A percentile compares a stretch with the other conserved stretches of the same genome.
phyloP scores from a whole-genome alignment of 2,329 filamentous ascomycete genomes.

The Calonectria pseudoturangicola region DNA sequence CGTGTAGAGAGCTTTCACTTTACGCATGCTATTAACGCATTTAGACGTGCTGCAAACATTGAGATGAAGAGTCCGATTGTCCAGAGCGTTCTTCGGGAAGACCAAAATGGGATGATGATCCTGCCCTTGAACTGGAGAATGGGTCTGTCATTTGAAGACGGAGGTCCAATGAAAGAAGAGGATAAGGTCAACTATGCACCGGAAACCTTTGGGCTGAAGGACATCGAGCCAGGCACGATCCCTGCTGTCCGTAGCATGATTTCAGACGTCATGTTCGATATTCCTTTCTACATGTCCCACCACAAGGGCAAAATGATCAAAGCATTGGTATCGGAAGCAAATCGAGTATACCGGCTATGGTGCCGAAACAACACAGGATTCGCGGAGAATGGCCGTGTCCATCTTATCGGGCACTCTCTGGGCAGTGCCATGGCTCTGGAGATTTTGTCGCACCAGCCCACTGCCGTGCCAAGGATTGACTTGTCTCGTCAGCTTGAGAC shows the following conservation, averaged over 20 bases:
- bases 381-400: conserved; percentile 85
- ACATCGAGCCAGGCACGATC: conserved; percentile 93
- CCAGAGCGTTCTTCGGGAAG: conserved; percentile 83
- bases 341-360: conserved; percentile 96
- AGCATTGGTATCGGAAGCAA: conserved; percentile 91
- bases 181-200: conserved; percentile 72
- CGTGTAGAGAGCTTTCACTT: conserved; percentile 97
- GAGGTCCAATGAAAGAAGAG: conserved; percentile 75
- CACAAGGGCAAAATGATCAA: conserved; percentile 97
- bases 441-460: conserved; percentile 92
- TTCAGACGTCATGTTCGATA: conserved; percentile 98
- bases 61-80: conserved; percentile 85
- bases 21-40: conserved; percentile 94
- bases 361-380: conserved; percentile 95
- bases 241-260: conserved; percentile 95
- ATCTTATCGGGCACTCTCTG: conserved; percentile 94
- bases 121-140: conserved; percentile 96
- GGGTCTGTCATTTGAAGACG: conserved; percentile 90
- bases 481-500: conserved; percentile 65
- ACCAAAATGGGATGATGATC: conserved; percentile 94
- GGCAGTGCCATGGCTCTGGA: conserved; percentile 97
- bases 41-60: conserved; percentile 89
- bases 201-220: conserved; percentile 81
- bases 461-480: conserved; percentile 73
- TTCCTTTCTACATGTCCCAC: conserved; percentile 97